Base-by-base conservation (phyloP, 2,329 filamentous ascomycete genomes). In the Camillea tinctor region DNA sequence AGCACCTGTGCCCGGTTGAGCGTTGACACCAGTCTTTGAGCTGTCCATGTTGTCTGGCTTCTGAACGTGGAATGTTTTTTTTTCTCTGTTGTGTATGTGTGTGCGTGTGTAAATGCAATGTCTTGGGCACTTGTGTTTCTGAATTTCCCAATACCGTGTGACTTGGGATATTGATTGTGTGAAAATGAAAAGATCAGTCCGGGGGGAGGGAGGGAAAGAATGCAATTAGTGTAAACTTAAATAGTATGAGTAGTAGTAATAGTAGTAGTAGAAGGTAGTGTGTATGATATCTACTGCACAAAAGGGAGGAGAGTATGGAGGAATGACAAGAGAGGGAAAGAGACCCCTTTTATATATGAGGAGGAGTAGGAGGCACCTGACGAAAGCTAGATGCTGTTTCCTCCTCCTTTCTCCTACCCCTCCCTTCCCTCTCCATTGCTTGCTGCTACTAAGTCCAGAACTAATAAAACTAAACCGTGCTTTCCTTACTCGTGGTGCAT, bases 11-110 rank as follows among this genome's bases (percentile, higher is more conserved):
- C n/a, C 55, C 40, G 57, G 54, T 52, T 60, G 63, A 11, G 30
- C 49, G 15, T 55, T 57, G 23, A 15, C 50, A 49, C 52, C 59
- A 13, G 36, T 36, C 51, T 67, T 71, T 30, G 63, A 53, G 60
- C 48, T 64, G 56, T 71, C 68, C 68, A 71, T 71, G 17, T 52
- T 69, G 60, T 56, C 36, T 44, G 13, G n/a, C 36, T 23, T 59
- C 30, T 52, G 50, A 48, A 52, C 52, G 7, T 55, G 20, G 51
- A 21, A 30, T 30, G 26, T 30, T 7, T 44, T 11, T 1, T 11
- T 44, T 11, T 44, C 13, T 44, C 13, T 44, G 36, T 40, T 30
- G 15, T 40, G 15, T 40, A 13, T 40, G 15, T 40, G 13, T 44
- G 36, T n/a, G 36, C n/a, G 17, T n/a, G 11, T 4, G 3, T 15